Evolutionary conservation across 768 basidiomycete species (phyloP).

Genomic region (Lactarius sp.): DNA sequence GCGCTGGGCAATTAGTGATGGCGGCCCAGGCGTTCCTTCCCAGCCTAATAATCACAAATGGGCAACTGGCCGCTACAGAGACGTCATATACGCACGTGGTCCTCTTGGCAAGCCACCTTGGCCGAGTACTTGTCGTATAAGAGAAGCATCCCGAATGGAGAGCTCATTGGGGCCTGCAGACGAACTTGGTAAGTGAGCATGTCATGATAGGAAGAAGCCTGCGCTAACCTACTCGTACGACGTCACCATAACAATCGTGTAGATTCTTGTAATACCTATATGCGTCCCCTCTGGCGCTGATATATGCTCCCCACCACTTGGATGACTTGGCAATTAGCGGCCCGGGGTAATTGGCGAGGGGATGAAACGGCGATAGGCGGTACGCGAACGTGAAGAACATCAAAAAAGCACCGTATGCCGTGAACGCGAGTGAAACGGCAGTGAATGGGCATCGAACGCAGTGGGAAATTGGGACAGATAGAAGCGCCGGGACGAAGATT

Average conservation of each 20-base stretch:
- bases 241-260: slow-evolving; percentile 35
- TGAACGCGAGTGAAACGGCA: slow-evolving; percentile 11
- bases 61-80: neutral
- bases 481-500: slow-evolving; percentile 4
- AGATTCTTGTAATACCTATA: slow-evolving; percentile 31
- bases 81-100: slow-evolving; percentile 9
- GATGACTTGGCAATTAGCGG: slow-evolving; percentile 41
- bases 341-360: slow-evolving; percentile 47
- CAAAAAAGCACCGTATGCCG: neutral
- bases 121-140: slow-evolving; percentile 8
- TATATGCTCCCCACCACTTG: slow-evolving; percentile 37
- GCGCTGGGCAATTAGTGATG: slow-evolving; percentile 32
- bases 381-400: slow-evolving; percentile 31
- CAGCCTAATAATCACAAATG: slow-evolving; percentile 11
- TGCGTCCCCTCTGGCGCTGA: slow-evolving; percentile 36
- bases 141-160: slow-evolving; percentile 12
- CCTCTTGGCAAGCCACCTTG: slow-evolving; percentile 23
- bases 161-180: slow-evolving; percentile 14
- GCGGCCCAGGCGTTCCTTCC: slow-evolving; percentile 1
- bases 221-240: slow-evolving; percentile 36
- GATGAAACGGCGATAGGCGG: slow-evolving; percentile 50
- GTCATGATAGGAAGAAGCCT: neutral
- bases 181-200: neutral
- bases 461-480: slow-evolving; percentile 5
- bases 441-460: neutral